These are phyloP conservation scores for Anethum foeniculum DNA, from an alignment of 140 eudicot genomes.

Conservation along the genomic window DNA sequence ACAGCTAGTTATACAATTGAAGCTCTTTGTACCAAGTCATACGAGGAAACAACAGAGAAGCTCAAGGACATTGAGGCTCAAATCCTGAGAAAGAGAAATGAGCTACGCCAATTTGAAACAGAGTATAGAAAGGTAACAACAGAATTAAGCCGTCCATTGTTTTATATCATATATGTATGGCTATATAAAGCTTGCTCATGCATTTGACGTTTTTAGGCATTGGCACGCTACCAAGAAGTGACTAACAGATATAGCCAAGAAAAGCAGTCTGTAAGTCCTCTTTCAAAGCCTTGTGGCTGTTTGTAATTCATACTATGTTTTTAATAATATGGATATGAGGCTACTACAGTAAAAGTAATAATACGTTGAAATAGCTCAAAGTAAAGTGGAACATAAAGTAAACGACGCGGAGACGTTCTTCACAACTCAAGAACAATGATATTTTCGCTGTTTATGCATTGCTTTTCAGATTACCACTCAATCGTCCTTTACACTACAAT, in stretches of 20 bases:
- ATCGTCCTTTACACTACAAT: not conserved
- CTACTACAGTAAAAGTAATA: not conserved
- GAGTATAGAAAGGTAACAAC: constrained; percentile 74
- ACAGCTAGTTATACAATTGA: constrained; percentile 88
- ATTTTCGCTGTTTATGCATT: not conserved
- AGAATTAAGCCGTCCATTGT: too few relatives aligned
- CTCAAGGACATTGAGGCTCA: constrained; percentile 82
- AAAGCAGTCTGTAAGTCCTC: constrained; percentile 73
- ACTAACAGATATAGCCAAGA: constrained; percentile 81
- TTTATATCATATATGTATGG: not conserved
- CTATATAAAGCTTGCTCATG: constrained; percentile 1
- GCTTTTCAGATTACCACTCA: not conserved
- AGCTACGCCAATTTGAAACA: constrained; percentile 83
- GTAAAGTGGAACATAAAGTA: not conserved
- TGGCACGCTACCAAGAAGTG: constrained; percentile 87
- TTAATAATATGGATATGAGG: not conserved
- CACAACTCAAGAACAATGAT: not conserved
- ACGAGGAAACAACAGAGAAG: constrained; percentile 64
- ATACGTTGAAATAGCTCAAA: not conserved
- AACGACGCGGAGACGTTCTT: not conserved
- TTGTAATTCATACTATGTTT: not conserved
- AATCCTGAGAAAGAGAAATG: constrained; percentile 81
- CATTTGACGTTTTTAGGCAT: constrained; percentile 48
- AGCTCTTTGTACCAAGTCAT: constrained; percentile 82
- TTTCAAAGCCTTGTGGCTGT: not conserved